Base-by-base conservation (phyloP, 306 rosid genomes). In the Pterocarpus santalinus region DNA sequence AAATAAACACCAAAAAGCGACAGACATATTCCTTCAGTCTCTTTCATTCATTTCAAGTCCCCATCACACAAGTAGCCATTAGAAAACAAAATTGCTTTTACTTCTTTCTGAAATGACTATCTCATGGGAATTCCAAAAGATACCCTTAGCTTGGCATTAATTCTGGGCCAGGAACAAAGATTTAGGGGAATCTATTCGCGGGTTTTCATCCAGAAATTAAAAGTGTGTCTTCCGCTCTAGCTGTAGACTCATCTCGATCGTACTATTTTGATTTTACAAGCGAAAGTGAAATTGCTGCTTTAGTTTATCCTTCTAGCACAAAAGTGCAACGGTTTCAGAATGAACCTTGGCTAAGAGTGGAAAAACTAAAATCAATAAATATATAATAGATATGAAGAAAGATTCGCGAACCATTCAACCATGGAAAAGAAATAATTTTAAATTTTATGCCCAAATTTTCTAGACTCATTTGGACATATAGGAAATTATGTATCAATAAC, bases 21-120 rank as follows among this genome's bases (percentile, higher is more conserved):
- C 56, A 55, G 84, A 82, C 86, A 86, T 82, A 86, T 86, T 86
- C 89, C 86, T 79, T 79, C n/a, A 63, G 86, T 86, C 86, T 69
- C 82, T 86, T 86, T 82, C 89, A 66, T 60, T 67, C 84, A 73
- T 22, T 22, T 22, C 28, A 22, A 22, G 86, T 86, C 86, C 28
- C 72, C 86, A 86, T 86, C 89, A 86, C 82, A 79, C 83, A 73
- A 68, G 72, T 73, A 77, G 69, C 66, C 34, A 68, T 57, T 78
- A 61, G 76, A 78, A 73, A 68, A 69, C 7, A 69, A 56, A 69
- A 74, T 66, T 44, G 8, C 75, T 81, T 68, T 81, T 57, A 53
- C 58, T 85, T 72, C 68, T 64, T 2, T 57, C 15, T 65, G 82
- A 78, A 84, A 36, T 47, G 47, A 30, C 66, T 66, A 28, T 79